Evolutionary conservation across 2,329 filamentous ascomycete species (phyloP), one percentile per base, ranked within the genome.

Genomic region (Scleromitrula shiraiana): DNA sequence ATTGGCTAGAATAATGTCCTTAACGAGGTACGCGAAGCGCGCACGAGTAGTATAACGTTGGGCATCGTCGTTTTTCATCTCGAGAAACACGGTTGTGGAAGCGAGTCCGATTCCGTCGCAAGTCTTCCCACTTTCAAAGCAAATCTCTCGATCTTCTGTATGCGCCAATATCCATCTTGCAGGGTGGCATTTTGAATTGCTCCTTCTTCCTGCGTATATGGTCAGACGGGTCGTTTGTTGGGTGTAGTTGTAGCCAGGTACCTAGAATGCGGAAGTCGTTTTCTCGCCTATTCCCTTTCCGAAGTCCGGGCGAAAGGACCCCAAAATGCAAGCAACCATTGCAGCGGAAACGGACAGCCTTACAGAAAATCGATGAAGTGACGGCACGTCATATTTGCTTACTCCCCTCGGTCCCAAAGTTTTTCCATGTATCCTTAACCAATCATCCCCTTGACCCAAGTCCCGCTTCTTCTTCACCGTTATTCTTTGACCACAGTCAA

Each of bases 281-380:
- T 33, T 39, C 20, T 39, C 33, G 7, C 26, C 26, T 40, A 35
- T 10, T 33, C 22, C 20, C 20, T 46, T 44, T 47, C 39, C 32
- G 45, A 36, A 52, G 37, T 41, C 33, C 41, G 41, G 39, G 43
- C 47, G 44, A 41, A 26, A 38, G 48, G 46, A 29, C 22, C 43
- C 51, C 44, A 32, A 45, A 37, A 50, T 27, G 46, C 50, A 55
- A 40, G 38, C 26, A 47, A 17, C 46, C 50, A 43, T 39, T 48
- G 37, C 46, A 50, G 50, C 50, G 49, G 49, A 51, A 50, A 44
- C 44, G 46, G 46, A 48, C 41, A 51, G 46, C 50, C 50, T 54
- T 57, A 49, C 48, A 33, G 44, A 5, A 23, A 22, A 47, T 41
- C 29, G 20, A 10, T 35, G 44, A 9, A 41, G 27, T 22, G 29